phyloP scores from a whole-genome alignment of 108 stramenopile genomes.

The Mayamaea pseudoterrestris region DNA sequence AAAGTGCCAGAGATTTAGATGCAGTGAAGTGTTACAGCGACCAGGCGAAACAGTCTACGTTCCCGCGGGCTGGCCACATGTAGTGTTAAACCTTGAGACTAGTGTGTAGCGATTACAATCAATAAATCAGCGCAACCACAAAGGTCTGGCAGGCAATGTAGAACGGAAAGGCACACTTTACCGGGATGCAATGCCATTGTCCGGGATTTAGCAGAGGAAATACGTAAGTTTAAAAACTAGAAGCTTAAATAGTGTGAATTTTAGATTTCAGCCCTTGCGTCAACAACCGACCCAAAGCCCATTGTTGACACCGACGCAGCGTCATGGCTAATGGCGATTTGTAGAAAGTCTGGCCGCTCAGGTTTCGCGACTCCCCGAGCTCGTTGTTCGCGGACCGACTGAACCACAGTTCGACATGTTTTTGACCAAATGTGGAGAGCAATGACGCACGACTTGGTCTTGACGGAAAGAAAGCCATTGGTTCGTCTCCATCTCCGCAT shows the following conservation, averaged over 20 bases:
- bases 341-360: constrained; percentile 11
- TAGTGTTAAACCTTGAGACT: constrained; percentile 73
- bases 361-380: constrained; percentile 6
- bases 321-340: constrained; percentile 1
- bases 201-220: too few species aligned
- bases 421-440: constrained; percentile 49
- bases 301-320: constrained; percentile 1
- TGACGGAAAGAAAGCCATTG: constrained; percentile 12
- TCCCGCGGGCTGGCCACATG: constrained; percentile 77
- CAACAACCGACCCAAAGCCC: neutral
- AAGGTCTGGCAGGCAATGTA: too few species aligned
- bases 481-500: constrained; percentile 35
- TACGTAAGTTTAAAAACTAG: too few species aligned
- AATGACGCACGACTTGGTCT: constrained; percentile 37
- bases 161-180: too few species aligned
- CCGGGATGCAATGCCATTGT: too few species aligned
- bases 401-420: constrained; percentile 28
- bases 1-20: too few species aligned
- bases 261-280: too few species aligned
- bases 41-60: constrained; percentile 82
- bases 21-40: constrained; percentile 63
- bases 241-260: too few species aligned
- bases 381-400: constrained; percentile 24
- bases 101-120: constrained; percentile 75
- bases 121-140: too few species aligned